phyloP scores from a whole-genome alignment of 768 basidiomycete genomes.

The Pleurotus citrinopileatus region DNA sequence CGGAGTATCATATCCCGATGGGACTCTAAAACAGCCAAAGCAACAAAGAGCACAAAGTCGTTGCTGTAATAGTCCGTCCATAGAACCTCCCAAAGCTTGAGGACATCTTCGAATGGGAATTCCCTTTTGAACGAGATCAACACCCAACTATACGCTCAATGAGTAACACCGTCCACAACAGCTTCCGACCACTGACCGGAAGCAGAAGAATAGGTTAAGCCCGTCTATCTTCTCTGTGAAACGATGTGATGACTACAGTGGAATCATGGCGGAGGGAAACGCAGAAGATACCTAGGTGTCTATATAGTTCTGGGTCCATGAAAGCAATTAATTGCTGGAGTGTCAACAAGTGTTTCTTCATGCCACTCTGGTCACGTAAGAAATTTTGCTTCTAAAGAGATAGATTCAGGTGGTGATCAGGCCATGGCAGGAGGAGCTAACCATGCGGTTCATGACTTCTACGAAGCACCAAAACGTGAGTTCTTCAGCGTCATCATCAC shows the following conservation, averaged over 20 bases:
- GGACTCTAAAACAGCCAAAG: conserved; percentile 90
- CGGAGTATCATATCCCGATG: conserved; percentile 94
- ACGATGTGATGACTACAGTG: neutral
- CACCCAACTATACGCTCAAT: conserved; percentile 75
- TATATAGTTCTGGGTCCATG: conserved; percentile 95
- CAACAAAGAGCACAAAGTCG: conserved; percentile 89
- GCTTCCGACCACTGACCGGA: conserved; percentile 79
- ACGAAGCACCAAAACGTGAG: conserved; percentile 97
- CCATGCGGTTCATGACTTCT: conserved; percentile 94
- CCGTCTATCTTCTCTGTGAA: conserved; percentile 79
- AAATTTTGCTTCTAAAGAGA: conserved; percentile 84
- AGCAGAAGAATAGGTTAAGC: conserved; percentile 96
- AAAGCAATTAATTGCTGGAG: conserved; percentile 87
- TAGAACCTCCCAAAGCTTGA: conserved; percentile 89
- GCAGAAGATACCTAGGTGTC: conserved; percentile 65
- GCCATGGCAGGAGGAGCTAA: conserved; percentile 37
- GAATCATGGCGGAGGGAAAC: neutral
- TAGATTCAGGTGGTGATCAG: neutral
- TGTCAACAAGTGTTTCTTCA: conserved; percentile 90
- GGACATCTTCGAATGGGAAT: conserved; percentile 88
- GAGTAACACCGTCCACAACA: too few relatives aligned
- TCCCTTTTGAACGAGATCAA: conserved; percentile 96
- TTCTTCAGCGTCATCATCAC: conserved; percentile 60
- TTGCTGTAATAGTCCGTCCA: conserved; percentile 92
- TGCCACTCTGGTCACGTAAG: conserved; percentile 93